Conservation (phyloP, 257 asterid genomes). For the Lycium ferocissimum region DNA sequence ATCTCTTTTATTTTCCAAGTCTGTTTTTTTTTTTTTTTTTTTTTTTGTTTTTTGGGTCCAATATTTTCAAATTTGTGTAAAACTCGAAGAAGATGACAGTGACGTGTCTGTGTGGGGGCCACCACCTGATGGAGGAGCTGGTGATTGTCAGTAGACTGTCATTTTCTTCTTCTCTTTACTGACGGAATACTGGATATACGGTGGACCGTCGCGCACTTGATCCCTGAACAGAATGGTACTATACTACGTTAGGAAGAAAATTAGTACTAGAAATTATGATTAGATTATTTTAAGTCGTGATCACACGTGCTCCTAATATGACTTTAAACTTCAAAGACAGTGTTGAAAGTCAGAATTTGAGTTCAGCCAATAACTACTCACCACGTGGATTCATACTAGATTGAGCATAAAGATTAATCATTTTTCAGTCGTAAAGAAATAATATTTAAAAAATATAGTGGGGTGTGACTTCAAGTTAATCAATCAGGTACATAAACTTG, state of each 20-base stretch:
- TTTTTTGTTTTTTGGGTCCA: no score
- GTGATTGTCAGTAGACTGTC: conserved; percentile 37
- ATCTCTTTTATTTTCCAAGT: no score
- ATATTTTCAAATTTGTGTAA: background rate
- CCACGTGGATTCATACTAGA: background rate
- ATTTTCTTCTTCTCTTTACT: background rate
- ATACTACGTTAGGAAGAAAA: background rate
- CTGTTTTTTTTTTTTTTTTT: no score
- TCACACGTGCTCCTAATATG: background rate
- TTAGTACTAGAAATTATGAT: background rate
- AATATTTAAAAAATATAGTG: no score
- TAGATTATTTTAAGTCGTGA: background rate
- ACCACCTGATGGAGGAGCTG: conserved; percentile 45
- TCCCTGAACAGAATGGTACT: background rate
- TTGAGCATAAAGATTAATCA: no score
- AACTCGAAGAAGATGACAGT: conserved; percentile 32
- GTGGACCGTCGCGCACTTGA: conserved; percentile 39
- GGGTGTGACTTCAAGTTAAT: no score
- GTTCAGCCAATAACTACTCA: background rate
- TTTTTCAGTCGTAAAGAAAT: no score
- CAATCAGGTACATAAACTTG: no score
- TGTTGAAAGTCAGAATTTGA: background rate
- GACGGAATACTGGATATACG: conserved; percentile 36
- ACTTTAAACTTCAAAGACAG: background rate
- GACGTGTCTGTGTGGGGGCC: conserved; percentile 48